Percentiles rank a stretch among this genome's conserved stretches.
phyloP scores from a whole-genome alignment of 2,329 filamentous ascomycete genomes.

The Phyllosticta citribraziliensis region DNA sequence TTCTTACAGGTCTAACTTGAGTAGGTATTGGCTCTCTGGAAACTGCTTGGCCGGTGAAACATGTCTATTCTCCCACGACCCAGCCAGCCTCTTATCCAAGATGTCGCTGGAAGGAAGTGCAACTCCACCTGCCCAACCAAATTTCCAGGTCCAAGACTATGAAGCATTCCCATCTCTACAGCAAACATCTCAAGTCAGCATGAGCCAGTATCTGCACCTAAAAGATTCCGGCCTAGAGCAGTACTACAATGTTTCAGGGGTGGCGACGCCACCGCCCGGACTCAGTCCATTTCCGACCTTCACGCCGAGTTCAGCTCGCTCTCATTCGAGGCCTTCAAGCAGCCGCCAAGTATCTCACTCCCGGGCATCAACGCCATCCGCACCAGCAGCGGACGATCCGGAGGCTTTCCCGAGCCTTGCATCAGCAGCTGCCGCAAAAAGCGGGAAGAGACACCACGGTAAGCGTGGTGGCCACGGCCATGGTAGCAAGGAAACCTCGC shows the following conservation, averaged over 20 bases:
- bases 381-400: slow-evolving; percentile 79
- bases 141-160: slow-evolving; percentile 72
- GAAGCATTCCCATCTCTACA: slow-evolving; percentile 74
- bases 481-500: slow-evolving; percentile 38
- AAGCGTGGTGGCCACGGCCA: slow-evolving; percentile 74
- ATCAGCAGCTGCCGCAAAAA: slow-evolving; percentile 60
- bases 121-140: slow-evolving; percentile 55
- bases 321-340: slow-evolving; percentile 76
- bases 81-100: slow-evolving; percentile 72
- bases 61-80: slow-evolving; percentile 96
- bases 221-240: slow-evolving; percentile 35
- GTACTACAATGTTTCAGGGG: slow-evolving; percentile 27
- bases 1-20: slow-evolving; percentile 5
- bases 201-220: slow-evolving; percentile 27
- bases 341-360: slow-evolving; percentile 52
- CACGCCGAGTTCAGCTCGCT: slow-evolving; percentile 50
- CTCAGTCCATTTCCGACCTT: slow-evolving; percentile 52
- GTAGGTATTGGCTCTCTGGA: slow-evolving; percentile 88
- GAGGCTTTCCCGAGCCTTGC: slow-evolving; percentile 90
- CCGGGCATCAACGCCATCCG: slow-evolving; percentile 51
- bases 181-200: slow-evolving; percentile 33
- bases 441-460: slow-evolving; percentile 83
- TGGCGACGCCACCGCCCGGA: slow-evolving; percentile 55
- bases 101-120: slow-evolving; percentile 62
- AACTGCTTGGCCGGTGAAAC: slow-evolving; percentile 90